These are phyloP conservation scores for Chlamydomonas schloesseri DNA, from an alignment of 139 green algal species.

Conservation along the genomic window DNA sequence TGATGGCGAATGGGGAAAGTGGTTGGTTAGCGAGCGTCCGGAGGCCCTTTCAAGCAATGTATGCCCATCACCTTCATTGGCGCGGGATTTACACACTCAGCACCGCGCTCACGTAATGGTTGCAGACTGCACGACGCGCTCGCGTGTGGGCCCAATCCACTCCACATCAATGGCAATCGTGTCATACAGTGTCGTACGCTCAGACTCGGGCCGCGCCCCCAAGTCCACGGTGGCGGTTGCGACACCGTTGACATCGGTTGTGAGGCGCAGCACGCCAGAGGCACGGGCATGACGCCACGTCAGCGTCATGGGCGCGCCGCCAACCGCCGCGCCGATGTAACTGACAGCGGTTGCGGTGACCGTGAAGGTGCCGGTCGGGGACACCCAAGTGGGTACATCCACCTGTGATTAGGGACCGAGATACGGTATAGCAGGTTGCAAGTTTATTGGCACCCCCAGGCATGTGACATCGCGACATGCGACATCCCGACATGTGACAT, in stretches of 20 bases:
- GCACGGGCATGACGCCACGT: slow-evolving; percentile 32
- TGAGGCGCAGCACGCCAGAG: slow-evolving; percentile 22
- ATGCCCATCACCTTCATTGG: no score
- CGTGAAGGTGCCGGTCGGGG: background rate
- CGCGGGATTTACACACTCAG: no score
- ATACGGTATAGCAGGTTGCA: no score
- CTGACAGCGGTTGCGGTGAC: slow-evolving; percentile 11
- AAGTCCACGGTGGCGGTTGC: slow-evolving; percentile 42
- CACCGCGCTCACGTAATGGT: slow-evolving; percentile 54
- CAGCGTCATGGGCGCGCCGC: slow-evolving; percentile 24
- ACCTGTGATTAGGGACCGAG: no score
- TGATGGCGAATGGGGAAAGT: slow-evolving; percentile 14
- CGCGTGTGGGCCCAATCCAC: slow-evolving; percentile 64
- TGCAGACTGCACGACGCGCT: slow-evolving; percentile 37
- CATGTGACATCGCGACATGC: no score
- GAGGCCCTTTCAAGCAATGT: no score
- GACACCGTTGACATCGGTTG: slow-evolving; percentile 22
- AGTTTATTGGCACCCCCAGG: no score
- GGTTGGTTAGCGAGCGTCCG: no score
- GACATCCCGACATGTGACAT: no score
- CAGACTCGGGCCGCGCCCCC: slow-evolving; percentile 20
- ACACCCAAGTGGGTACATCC: background rate
- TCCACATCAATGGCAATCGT: slow-evolving; percentile 31
- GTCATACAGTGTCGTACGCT: slow-evolving; percentile 31
- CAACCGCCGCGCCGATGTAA: slow-evolving; percentile 46